Evolutionary conservation across 2,329 filamentous ascomycete species (phyloP).

Genomic region (Penicillium sp.): DNA sequence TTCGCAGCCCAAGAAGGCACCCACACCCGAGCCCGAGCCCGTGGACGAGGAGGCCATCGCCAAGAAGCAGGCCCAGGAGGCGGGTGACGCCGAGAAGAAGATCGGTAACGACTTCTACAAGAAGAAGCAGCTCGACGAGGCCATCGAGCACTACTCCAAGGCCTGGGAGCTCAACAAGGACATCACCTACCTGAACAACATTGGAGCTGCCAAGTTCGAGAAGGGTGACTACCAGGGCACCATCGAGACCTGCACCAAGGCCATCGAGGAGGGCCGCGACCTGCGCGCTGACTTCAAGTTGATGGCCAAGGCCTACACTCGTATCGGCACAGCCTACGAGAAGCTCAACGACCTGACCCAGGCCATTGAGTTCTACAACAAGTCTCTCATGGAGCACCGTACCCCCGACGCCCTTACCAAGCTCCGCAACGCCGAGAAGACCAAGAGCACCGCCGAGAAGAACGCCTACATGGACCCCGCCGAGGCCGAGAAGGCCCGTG

Average conservation of each 20-base stretch:
- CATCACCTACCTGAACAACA: slow-evolving; percentile 96
- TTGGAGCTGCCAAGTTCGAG: slow-evolving; percentile 90
- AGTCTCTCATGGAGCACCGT: slow-evolving; percentile 92
- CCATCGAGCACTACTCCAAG: slow-evolving; percentile 90
- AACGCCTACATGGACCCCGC: slow-evolving; percentile 82
- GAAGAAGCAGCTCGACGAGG: slow-evolving; percentile 94
- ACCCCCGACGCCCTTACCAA: slow-evolving; percentile 92
- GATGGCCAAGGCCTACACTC: slow-evolving; percentile 94
- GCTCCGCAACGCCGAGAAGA: slow-evolving; percentile 85
- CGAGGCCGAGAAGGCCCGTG: slow-evolving; percentile 93
- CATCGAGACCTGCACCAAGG: slow-evolving; percentile 83
- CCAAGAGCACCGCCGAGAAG: slow-evolving; percentile 73
- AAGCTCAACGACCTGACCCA: slow-evolving; percentile 76
- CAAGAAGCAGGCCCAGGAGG: slow-evolving; percentile 87
- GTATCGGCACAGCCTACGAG: slow-evolving; percentile 92
- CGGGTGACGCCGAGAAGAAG: slow-evolving; percentile 91
- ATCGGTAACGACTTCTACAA: slow-evolving; percentile 95
- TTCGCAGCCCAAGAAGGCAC: slow-evolving; percentile 56
- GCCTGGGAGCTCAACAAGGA: slow-evolving; percentile 96
- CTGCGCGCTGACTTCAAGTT: slow-evolving; percentile 96
- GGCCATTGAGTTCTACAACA: slow-evolving; percentile 88
- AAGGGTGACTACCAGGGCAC: slow-evolving; percentile 90
- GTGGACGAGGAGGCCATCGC: slow-evolving; percentile 81
- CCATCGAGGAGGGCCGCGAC: slow-evolving; percentile 84
- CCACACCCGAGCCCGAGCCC: slow-evolving; percentile 63